phyloP scores from a whole-genome alignment of 768 basidiomycete species.

The Leccinum incarnatum region DNA sequence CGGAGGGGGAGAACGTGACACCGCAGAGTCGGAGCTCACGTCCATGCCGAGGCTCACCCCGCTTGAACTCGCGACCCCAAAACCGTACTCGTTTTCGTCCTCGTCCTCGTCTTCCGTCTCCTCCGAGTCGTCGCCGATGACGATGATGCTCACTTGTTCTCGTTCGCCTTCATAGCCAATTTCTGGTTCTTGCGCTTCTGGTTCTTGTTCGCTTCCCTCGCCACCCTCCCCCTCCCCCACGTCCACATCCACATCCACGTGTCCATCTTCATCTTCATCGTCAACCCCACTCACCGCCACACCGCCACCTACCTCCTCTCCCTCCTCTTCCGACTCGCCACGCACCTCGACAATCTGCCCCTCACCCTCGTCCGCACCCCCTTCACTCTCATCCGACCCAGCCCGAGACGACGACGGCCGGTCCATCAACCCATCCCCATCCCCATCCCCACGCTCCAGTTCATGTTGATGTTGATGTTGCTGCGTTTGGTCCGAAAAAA shows the following conservation, averaged over 20 bases:
- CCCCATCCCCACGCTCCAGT: not conserved
- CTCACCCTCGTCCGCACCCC: not conserved
- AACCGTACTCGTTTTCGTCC: not conserved
- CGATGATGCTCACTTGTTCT: not conserved
- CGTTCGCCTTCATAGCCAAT: not conserved
- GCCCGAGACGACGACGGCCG: not conserved
- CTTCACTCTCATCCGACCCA: not conserved
- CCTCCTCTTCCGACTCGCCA: not conserved
- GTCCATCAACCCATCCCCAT: conserved; percentile 4
- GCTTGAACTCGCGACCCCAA: not conserved
- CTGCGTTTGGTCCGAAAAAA: conserved; percentile 13
- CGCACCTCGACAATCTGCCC: not conserved
- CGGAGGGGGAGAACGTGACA: not conserved
- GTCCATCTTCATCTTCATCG: conserved; percentile 8
- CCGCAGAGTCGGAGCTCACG: not conserved
- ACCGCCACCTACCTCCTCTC: conserved; percentile 10
- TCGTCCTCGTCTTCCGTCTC: not conserved
- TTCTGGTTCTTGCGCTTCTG: not conserved
- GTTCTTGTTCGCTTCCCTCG: not conserved
- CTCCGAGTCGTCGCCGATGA: not conserved
- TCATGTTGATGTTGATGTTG: not conserved
- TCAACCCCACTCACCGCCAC: conserved; percentile 15
- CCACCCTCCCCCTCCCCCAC: no score
- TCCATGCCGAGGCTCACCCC: not conserved
- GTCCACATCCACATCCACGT: not conserved